Evolutionary conservation across 2,329 filamentous ascomycete genomes (phyloP), one percentile per base, ranked within the genome.

Genomic region (Tolypocladium ovalisporum): DNA sequence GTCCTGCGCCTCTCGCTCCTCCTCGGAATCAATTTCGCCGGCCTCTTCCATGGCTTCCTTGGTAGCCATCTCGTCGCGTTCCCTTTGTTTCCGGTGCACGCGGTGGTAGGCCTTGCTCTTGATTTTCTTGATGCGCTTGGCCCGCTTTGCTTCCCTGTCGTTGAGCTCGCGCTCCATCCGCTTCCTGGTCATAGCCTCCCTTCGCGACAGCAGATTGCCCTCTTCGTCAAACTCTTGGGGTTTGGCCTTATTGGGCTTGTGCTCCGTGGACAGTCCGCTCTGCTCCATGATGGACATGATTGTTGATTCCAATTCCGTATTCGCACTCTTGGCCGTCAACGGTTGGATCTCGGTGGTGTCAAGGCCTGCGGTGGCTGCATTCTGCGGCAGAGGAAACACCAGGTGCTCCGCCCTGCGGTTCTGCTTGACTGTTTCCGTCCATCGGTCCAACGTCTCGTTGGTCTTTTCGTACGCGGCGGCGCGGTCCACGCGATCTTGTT

Each of bases 91-190:
- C 40, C 93, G 85, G 72, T 97, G 93, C 17, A 97, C 87, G 51
- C 92, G 87, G 57, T 93, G 89, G 70, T 96, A 99, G 0, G 91
- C 84, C 72, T 97, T 99, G 70, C 89, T 95, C 79, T 99, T 99
- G 76, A 99, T 99, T 78, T 97, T 97, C 76, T 97, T 96, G 74
- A 99, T 90, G 29, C 94, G 87, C 74, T 92, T 95, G 9, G 91
- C 84, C 57, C 91, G 87, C 49, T 91, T 86, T 67, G 95, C 88
- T 73, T 97, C 93, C 13, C 92, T 83, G 65, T 95, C 96, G 62
- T 93, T 81, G 9, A 96, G 75, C 66, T 97, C 93, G 63, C 94
- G 82, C 61, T 89, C 85, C 70, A 85, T 86, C 15, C 94, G 86
- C 57, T 93, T 81, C 67, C 92, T 85, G 53, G 86, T 84, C 57